phyloP scores from a whole-genome alignment of 352 stramenopile genomes.

The Globisporangium nodosum region DNA sequence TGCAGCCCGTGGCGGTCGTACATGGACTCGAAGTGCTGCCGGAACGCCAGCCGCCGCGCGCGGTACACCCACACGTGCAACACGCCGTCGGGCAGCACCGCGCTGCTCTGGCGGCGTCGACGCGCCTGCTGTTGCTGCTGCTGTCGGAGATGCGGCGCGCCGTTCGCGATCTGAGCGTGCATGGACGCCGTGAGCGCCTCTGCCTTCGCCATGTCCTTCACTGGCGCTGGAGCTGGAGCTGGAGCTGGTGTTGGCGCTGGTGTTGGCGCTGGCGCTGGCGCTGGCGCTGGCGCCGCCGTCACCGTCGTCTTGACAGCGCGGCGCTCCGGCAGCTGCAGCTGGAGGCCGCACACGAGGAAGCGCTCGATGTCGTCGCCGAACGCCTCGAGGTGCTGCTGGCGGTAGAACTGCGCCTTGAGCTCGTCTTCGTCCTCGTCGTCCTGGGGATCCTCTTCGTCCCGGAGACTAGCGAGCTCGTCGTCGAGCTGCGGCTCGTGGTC shows the following conservation, averaged over 20 bases:
- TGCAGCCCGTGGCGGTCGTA: conserved; percentile 42
- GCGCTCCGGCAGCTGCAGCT: neutral
- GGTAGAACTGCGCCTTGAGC: conserved; percentile 11
- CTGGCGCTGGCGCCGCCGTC: no score
- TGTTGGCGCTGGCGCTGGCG: no score
- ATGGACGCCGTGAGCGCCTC: neutral
- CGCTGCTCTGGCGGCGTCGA: conserved; percentile 8
- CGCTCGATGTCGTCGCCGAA: conserved; percentile 3
- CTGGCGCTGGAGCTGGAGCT: no score
- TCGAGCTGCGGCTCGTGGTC: neutral
- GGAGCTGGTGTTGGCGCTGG: no score
- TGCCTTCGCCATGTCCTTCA: neutral
- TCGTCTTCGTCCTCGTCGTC: conserved; percentile 8
- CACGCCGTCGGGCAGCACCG: conserved; percentile 18
- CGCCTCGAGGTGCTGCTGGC: conserved; percentile 9
- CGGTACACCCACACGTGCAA: conserved; percentile 54
- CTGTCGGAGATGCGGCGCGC: neutral
- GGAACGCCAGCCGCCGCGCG: conserved; percentile 33
- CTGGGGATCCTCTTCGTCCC: neutral
- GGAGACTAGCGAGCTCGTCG: neutral
- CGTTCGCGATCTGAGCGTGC: neutral
- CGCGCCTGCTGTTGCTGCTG: neutral
- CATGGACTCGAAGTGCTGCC: conserved; percentile 35
- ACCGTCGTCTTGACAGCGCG: neutral
- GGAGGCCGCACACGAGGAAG: conserved; percentile 9